A percentile compares a stretch with the other conserved stretches of the same genome.
phyloP scores from a whole-genome alignment of 768 basidiomycete species.

The Phylloporus scabripes region DNA sequence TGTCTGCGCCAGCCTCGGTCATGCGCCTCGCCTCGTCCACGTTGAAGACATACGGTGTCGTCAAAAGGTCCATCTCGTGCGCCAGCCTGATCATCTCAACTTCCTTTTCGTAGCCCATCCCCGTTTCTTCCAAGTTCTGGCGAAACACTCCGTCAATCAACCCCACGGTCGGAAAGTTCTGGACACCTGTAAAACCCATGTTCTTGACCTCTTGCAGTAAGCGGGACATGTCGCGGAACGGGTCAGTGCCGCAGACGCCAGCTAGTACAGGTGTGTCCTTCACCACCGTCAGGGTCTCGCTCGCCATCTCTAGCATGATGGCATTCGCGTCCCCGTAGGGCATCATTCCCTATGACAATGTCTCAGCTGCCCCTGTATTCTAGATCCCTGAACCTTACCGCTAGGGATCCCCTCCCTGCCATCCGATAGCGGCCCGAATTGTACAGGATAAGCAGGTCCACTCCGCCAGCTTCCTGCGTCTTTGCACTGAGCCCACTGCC shows the following conservation, averaged over 20 bases:
- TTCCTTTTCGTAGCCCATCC: slow-evolving; percentile 28
- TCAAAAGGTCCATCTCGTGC: slow-evolving; percentile 20
- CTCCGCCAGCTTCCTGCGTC: too few relatives aligned
- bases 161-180: slow-evolving; percentile 27
- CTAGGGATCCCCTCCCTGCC: slow-evolving; percentile 28
- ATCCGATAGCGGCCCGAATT: slow-evolving; percentile 29
- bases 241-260: not conserved
- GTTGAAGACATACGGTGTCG: slow-evolving; percentile 27
- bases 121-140: slow-evolving; percentile 24
- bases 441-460: slow-evolving; percentile 28
- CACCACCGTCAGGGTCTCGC: slow-evolving; percentile 23
- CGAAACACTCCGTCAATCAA: slow-evolving; percentile 29
- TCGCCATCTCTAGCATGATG: slow-evolving; percentile 27
- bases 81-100: slow-evolving; percentile 28
- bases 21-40: slow-evolving; percentile 23
- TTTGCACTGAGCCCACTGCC: too few relatives aligned
- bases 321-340: slow-evolving; percentile 21
- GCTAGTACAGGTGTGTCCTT: not conserved
- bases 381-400: slow-evolving; percentile 14
- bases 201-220: slow-evolving; percentile 16
- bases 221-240: not conserved
- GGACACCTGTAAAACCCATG: too few relatives aligned
- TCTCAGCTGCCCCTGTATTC: slow-evolving; percentile 1
- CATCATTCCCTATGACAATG: not conserved
- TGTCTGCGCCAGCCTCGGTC: slow-evolving; percentile 10